phyloP scores from a whole-genome alignment of 78 protist species.

The Guillardia theta region DNA sequence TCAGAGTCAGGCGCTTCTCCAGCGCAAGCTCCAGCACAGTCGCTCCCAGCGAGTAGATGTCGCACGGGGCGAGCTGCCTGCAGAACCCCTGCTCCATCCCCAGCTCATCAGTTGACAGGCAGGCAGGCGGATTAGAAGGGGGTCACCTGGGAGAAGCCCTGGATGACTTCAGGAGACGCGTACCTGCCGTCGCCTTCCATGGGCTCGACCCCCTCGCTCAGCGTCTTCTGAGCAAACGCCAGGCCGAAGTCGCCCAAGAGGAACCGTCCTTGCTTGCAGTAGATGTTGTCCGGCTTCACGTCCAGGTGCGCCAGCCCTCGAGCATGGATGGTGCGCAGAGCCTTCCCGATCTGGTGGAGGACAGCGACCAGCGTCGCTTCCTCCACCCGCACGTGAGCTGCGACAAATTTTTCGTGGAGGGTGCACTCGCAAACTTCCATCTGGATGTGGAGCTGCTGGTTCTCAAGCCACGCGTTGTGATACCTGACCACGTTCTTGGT shows the following conservation, averaged over 20 bases:
- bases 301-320: neutral
- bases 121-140: neutral
- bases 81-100: neutral
- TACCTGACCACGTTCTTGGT: neutral
- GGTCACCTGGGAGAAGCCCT: neutral
- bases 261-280: neutral
- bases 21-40: slow-evolving; percentile 5
- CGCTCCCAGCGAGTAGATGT: neutral
- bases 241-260: neutral
- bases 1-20: neutral
- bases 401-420: neutral
- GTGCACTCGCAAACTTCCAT: slow-evolving; percentile 7
- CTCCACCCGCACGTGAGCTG: neutral
- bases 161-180: neutral
- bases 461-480: neutral
- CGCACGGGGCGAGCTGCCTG: neutral
- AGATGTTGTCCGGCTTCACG: slow-evolving; percentile 9
- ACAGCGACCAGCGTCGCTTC: neutral
- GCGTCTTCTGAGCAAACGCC: neutral
- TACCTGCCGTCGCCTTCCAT: neutral
- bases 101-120: neutral
- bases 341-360: neutral
- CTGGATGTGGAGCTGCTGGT: neutral
- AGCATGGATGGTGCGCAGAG: neutral
- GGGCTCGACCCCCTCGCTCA: neutral